phyloP scores from a whole-genome alignment of 2,329 filamentous ascomycete genomes.

The Penicillium sp. region DNA sequence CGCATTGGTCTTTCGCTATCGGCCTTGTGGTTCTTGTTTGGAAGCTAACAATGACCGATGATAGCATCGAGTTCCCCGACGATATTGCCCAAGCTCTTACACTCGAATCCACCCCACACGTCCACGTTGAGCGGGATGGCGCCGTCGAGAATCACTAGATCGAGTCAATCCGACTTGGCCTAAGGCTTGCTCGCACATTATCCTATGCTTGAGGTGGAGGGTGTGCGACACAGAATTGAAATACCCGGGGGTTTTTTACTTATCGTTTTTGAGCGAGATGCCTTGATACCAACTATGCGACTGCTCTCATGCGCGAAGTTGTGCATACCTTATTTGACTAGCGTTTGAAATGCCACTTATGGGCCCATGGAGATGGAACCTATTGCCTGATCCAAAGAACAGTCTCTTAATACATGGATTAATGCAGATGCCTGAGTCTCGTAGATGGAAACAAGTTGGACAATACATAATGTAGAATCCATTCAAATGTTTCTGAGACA shows the following conservation, averaged over 20 bases:
- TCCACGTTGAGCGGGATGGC: conserved; percentile 77
- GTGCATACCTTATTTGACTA: conserved; percentile 12
- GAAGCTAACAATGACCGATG: conserved; percentile 8
- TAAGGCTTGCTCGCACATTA: not conserved
- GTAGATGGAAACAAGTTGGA: too few relatives aligned
- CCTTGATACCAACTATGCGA: conserved; percentile 21
- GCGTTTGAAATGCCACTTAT: not conserved
- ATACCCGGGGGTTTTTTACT: conserved; percentile 3
- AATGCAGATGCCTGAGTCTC: too few relatives aligned
- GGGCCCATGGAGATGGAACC: conserved; percentile 1
- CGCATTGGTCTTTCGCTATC: not conserved
- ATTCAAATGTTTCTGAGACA: not conserved
- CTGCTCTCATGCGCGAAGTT: conserved; percentile 11
- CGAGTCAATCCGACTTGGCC: not conserved
- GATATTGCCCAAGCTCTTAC: conserved; percentile 69
- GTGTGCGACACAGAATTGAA: not conserved
- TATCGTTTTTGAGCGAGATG: conserved; percentile 8
- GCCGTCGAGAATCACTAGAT: conserved; percentile 71
- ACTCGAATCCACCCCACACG: conserved; percentile 68
- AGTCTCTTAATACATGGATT: too few relatives aligned
- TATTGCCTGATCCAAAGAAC: not conserved
- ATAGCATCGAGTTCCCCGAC: conserved; percentile 71
- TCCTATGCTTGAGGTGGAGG: not conserved
- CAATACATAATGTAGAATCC: not conserved
- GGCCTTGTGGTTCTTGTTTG: not conserved